Evolutionary conservation across 2,329 filamentous ascomycete species (phyloP).

Genomic region (Penicillium sp.): DNA sequence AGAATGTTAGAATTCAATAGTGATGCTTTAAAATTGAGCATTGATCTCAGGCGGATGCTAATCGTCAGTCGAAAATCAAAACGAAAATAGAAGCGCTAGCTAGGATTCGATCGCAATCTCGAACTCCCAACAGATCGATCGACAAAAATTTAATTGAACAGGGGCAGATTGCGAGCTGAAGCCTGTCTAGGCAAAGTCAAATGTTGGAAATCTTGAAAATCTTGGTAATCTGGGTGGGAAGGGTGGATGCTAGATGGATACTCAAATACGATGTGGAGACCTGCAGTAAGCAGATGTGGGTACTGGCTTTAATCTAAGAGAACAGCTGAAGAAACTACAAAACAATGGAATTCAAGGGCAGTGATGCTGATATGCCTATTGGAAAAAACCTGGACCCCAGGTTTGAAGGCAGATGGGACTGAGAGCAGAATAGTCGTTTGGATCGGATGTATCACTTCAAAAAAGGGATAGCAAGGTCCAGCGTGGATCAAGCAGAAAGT

Average conservation of each 20-base stretch:
- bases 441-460: no score
- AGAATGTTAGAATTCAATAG: no score
- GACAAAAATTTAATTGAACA: neutral
- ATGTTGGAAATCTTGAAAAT: no score
- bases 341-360: neutral
- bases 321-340: neutral
- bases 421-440: no score
- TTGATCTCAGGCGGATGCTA: no score
- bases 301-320: neutral
- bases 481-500: no score
- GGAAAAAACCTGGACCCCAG: neutral
- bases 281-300: neutral
- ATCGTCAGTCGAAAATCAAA: neutral
- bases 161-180: neutral
- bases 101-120: neutral
- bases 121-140: neutral
- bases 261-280: neutral
- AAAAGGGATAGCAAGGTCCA: no score
- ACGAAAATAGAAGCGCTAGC: neutral
- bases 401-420: no score
- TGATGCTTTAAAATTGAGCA: no score
- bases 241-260: neutral
- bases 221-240: neutral
- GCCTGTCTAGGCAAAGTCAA: neutral
- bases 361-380: neutral